Base-by-base conservation (phyloP, 352 stramenopile species). In the Phytophthora cajani region DNA sequence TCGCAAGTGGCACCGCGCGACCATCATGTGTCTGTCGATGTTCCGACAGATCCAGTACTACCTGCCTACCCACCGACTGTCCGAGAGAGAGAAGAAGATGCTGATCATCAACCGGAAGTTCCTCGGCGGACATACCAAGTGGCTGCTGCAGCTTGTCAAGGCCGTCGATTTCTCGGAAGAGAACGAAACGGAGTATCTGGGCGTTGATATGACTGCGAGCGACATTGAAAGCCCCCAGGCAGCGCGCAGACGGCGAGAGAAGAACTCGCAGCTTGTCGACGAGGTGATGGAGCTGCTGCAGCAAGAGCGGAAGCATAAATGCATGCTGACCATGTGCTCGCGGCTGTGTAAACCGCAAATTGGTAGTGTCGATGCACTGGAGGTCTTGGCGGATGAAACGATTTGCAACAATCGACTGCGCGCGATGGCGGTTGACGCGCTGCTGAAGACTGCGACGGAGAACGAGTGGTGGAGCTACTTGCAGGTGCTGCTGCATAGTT, bases 41-140 rank as follows among this genome's bases (percentile, higher is more conserved):
- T 94, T 95, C 42, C 88, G 88, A 30, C 88, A 95, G 78, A 94
- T 96, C 64, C 88, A 96, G 66, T 96, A 96, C 47, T 94, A 94
- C 67, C 60, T 96, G 25, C 88, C 88, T 14, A 90, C 84, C 11
- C 88, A 96, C 64, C 79, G 83, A 8, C 61, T 94, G 14, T 94
- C 87, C 5, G 79, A 85, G 49, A 71, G 85, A 21, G 87, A 96
- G 61, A 90, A 92, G 69, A 76, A 87, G 40, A 73, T 92, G 62
- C 59, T 96, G 36, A 79, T 93, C 25, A 90, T 92, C 57, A 96
- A 96, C 42, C 85, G 88, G n/a, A 73, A 74, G 52, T 94, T 94
- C 50, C 62, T 96, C 10, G 68, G 71, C 17, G 88, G 88, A 0
- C 88, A 96, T 38, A 93, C 85, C 1, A 94, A 94, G 71, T 96